phyloP scores from a whole-genome alignment of 352 stramenopile species.

The Globisporangium spiculum region DNA sequence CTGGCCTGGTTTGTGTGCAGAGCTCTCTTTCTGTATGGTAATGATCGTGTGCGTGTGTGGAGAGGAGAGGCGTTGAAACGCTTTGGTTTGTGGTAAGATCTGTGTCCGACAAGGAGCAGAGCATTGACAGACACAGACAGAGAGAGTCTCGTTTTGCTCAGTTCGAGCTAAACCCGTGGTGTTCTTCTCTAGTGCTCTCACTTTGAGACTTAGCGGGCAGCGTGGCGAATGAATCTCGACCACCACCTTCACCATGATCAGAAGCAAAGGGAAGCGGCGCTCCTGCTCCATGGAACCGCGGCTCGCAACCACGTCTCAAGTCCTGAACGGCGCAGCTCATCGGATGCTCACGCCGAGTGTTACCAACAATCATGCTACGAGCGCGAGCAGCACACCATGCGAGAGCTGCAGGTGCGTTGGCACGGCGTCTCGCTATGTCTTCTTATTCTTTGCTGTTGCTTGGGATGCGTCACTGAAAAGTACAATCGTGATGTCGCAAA shows the following conservation, averaged over 20 bases:
- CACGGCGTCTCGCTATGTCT: background rate
- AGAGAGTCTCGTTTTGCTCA: background rate
- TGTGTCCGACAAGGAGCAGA: background rate
- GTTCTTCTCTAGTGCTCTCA: background rate
- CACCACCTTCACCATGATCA: conserved; percentile 10
- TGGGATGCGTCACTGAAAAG: background rate
- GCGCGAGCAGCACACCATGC: conserved; percentile 23
- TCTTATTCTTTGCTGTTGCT: background rate
- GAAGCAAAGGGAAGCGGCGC: conserved; percentile 7
- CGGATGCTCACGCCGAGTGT: conserved; percentile 9
- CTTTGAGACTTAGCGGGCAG: background rate
- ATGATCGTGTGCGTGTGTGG: background rate
- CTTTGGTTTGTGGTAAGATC: conserved; percentile 5
- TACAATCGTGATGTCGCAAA: background rate
- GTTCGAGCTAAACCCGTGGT: conserved; percentile 1
- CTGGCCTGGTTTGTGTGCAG: background rate
- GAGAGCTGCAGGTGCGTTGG: conserved; percentile 32
- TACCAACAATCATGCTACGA: conserved; percentile 27
- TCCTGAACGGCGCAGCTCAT: conserved; percentile 11
- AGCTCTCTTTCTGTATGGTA: background rate
- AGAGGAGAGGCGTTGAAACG: conserved; percentile 9
- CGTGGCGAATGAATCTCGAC: conserved; percentile 15
- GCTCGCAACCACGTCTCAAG: conserved; percentile 1
- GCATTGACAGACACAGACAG: background rate
- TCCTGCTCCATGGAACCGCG: conserved; percentile 2